Base-by-base conservation (phyloP, 176 grass and related monocot species). In the Phragmites australis region DNA sequence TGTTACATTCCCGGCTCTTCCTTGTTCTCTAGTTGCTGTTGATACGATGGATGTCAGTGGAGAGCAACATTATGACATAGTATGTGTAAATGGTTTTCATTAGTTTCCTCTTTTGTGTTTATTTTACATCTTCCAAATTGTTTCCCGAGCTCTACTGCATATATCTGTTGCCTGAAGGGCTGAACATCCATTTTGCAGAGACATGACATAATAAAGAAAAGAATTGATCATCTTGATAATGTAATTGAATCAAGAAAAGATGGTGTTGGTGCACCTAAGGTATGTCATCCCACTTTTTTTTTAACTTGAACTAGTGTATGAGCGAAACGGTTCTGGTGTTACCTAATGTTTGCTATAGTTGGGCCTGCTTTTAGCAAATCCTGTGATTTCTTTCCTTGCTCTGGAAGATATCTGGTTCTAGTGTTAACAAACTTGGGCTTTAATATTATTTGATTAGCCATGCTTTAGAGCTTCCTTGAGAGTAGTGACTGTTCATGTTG, bases 41-140 rank as follows among this genome's bases (percentile, higher is more conserved):
- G 96, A 99, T 88, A 99, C 93, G 8, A 91, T 95, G 90, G 96
- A 99, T 89, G 93, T 99, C 52, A 99, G 96, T 82, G 96, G 96
- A 71, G 96, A 99, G 86, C 92, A 93, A 63, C 96, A 99, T 84
- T 91, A 99, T 93, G 96, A 99, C 82, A 95, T 99, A 78, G 96
- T 99, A 93, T 58, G 89, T 89, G 69, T n/a, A 58, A 12, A 25
- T 50, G n/a, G 22, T 86, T 58, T 88, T 75, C 22, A 5, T 77
- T 51, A 82, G 30, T 85, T 64, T 70, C 55, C 41, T 79, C 22
- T 81, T 44, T 23, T 76, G 22, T 55, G 25, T 78, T 86, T 74
- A 21, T 80, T 83, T 80, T 70, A 17, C 68, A 45, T 68, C 25
- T 65, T 78, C 18, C 88, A 77, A 69, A 68, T 47, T 85, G 43